Conservation (phyloP, 768 basidiomycete genomes). For the Suillus lakei region DNA sequence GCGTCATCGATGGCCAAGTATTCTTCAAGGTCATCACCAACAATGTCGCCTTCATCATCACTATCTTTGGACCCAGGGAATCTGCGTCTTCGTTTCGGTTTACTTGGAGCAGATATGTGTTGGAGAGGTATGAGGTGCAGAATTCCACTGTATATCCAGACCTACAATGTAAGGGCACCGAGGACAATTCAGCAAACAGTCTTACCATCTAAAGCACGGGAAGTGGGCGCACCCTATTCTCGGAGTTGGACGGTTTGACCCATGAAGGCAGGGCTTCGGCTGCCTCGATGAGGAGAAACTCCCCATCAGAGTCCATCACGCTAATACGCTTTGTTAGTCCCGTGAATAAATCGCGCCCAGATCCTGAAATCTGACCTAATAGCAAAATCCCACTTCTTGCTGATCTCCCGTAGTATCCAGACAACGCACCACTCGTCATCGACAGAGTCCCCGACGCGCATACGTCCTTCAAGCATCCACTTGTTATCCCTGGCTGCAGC, state of each 20-base stretch:
- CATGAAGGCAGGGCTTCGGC: conserved; percentile 88
- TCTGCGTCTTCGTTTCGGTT: conserved; percentile 53
- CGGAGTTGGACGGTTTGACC: conserved; percentile 90
- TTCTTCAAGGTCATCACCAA: conserved; percentile 47
- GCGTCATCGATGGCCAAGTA: conserved; percentile 69
- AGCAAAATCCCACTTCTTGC: conserved; percentile 76
- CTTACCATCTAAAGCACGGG: conserved; percentile 34
- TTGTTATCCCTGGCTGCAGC: conserved; percentile 29
- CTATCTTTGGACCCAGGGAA: conserved; percentile 46
- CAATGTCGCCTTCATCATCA: conserved; percentile 54
- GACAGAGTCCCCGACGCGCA: conserved; percentile 95
- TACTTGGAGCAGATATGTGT: conserved; percentile 70
- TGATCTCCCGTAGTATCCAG: conserved; percentile 84
- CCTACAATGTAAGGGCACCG: conserved; percentile 53
- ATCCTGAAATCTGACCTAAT: conserved; percentile 60
- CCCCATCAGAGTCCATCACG: conserved; percentile 89
- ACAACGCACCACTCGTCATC: conserved; percentile 98
- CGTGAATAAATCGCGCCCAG: not conserved
- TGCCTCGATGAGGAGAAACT: conserved; percentile 95
- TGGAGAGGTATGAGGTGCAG: conserved; percentile 88
- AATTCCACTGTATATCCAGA: conserved; percentile 86
- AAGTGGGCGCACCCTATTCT: conserved; percentile 81
- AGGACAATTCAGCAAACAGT: conserved; percentile 34
- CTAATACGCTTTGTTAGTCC: conserved; percentile 19
- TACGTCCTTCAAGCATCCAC: conserved; percentile 78